Evolutionary conservation across 345 rosid genomes (phyloP), one percentile per base, ranked within the genome.

Genomic region (Turritis glabra): DNA sequence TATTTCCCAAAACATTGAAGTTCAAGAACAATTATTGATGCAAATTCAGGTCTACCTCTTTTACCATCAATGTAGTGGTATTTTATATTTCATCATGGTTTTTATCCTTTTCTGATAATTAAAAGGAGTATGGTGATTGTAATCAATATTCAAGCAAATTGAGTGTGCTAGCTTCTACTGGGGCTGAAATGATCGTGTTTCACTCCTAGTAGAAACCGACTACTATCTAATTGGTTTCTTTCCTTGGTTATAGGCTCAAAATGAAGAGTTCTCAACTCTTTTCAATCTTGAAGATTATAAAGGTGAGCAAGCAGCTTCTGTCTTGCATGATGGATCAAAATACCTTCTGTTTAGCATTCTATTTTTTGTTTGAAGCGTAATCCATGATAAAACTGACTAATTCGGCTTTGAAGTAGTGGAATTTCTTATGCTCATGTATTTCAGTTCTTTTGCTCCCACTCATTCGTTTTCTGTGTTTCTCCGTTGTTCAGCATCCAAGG

Each of bases 221-320:
- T 67, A 21, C 50, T 53, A 22, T 43, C 29, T 78, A 65, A 74
- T 60, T 65, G 61, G 46, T 47, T 60, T 25, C 17, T 29, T 75
- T 13, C 69, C 54, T 61, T 65, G 69, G 43, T 53, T 54, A 14
- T 91, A 95, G 99, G 97, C 91, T 74, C 98, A 89, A 81, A 95
- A 90, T 84, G 94, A 88, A 32, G 86, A 92, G 55, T 95, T 95
- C 69, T 78, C 85, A 43, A 82, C 85, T 54, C 71, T 92, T 77
- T 95, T 95, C 77, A 95, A 89, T 74, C 93, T 95, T 19, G 96
- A 95, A 84, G 99, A 95, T 80, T 95, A 92, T 73, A 95, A 87
- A 92, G 97, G 99, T 92, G 67, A 60, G 74, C 69, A 17, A 73
- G 60, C 64, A 41, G 46, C 66, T 76, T 50, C 76, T 22, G 32